phyloP scores from a whole-genome alignment of 176 grass and related monocot species.

The Stipa capillata region DNA sequence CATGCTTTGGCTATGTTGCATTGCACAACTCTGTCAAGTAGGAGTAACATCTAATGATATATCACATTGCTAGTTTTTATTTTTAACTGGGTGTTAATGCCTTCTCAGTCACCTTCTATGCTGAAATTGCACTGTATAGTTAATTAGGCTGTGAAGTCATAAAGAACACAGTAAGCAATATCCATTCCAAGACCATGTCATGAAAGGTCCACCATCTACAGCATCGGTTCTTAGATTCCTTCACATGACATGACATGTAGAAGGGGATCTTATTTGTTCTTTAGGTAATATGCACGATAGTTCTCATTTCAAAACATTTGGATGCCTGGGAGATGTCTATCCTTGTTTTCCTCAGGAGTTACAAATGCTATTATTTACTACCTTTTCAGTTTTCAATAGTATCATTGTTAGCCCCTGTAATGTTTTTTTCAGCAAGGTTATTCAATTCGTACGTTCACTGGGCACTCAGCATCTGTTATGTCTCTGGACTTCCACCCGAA shows the following conservation, averaged over 20 bases:
- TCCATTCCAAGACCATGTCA: neutral
- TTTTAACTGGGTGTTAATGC: neutral
- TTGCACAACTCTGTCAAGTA: neutral
- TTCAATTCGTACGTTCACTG: slow-evolving; percentile 70
- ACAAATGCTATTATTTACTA: neutral
- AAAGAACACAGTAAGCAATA: neutral
- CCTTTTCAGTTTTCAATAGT: neutral
- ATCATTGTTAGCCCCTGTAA: neutral
- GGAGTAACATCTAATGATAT: neutral
- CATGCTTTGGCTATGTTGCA: neutral
- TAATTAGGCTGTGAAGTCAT: neutral
- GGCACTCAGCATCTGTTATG: slow-evolving; percentile 79
- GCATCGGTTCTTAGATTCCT: neutral
- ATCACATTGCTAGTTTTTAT: neutral
- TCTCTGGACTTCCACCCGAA: slow-evolving; percentile 93
- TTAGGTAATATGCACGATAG: neutral
- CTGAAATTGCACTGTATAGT: neutral
- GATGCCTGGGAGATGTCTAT: neutral
- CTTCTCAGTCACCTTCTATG: neutral
- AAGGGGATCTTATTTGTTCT: neutral
- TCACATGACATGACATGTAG: neutral
- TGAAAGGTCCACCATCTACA: neutral
- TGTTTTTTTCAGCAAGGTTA: slow-evolving; percentile 46
- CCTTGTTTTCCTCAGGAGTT: neutral
- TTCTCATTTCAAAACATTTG: neutral